These are phyloP conservation scores for Stephanodiscus triporus DNA, from an alignment of 108 stramenopile species.

Conservation along the genomic window DNA sequence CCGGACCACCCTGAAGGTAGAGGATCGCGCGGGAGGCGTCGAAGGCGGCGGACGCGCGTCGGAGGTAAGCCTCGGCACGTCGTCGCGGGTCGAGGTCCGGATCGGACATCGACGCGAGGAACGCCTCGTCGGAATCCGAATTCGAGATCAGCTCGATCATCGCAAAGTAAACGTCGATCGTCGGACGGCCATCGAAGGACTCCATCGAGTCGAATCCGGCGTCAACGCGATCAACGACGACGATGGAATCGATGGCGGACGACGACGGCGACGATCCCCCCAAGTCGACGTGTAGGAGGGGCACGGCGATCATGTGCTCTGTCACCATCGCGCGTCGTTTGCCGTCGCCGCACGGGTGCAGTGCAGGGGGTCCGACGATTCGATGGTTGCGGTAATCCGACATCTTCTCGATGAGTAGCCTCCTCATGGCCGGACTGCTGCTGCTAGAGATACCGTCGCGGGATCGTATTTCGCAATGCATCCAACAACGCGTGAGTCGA, in stretches of 20 bases:
- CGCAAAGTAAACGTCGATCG: slow-evolving; percentile 75
- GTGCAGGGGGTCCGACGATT: slow-evolving; percentile 68
- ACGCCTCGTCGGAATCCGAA: slow-evolving; percentile 26
- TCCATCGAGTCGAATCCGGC: slow-evolving; percentile 22
- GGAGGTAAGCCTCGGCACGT: slow-evolving; percentile 32
- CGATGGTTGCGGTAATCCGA: slow-evolving; percentile 74
- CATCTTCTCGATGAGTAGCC: slow-evolving; percentile 67
- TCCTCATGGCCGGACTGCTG: slow-evolving; percentile 23
- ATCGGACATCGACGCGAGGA: slow-evolving; percentile 29
- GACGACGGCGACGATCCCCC: slow-evolving; percentile 12
- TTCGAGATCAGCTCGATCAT: slow-evolving; percentile 67
- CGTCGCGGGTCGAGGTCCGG: slow-evolving; percentile 17
- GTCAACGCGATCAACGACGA: slow-evolving; percentile 24
- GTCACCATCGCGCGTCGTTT: slow-evolving; percentile 67
- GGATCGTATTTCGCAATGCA: no score
- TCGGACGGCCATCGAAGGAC: slow-evolving; percentile 32
- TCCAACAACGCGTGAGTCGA: background rate
- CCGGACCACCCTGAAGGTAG: slow-evolving; percentile 92
- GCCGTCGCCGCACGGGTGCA: slow-evolving; percentile 69
- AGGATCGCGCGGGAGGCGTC: slow-evolving; percentile 59
- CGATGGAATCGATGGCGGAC: slow-evolving; percentile 3
- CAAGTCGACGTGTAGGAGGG: slow-evolving; percentile 50
- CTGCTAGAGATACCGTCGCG: no score
- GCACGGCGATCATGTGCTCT: slow-evolving; percentile 78
- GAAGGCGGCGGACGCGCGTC: slow-evolving; percentile 17